phyloP scores from a whole-genome alignment of 331 rosid species.

The Acacia concinna region DNA sequence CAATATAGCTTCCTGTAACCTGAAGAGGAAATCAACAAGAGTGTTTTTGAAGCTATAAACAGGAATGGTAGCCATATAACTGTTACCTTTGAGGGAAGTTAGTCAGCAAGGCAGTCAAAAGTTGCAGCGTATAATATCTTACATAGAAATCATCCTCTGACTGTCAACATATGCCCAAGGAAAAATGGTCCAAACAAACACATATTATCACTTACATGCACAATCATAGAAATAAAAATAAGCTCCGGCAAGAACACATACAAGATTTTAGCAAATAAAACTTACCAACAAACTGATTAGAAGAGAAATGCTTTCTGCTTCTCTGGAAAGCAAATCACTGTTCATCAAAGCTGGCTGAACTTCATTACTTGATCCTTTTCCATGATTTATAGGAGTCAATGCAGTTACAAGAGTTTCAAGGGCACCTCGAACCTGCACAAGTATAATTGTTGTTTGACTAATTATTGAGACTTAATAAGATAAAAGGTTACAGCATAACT shows the following conservation, averaged over 20 bases:
- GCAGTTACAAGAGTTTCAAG: constrained; percentile 90
- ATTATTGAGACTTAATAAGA: constrained; percentile 10
- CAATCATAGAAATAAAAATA: constrained; percentile 30
- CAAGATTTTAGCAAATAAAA: constrained; percentile 27
- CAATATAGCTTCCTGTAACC: constrained; percentile 97
- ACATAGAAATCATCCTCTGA: constrained; percentile 95
- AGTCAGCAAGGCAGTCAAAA: constrained; percentile 84
- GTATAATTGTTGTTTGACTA: constrained; percentile 26
- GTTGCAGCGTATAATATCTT: constrained; percentile 89
- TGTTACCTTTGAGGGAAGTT: constrained; percentile 80
- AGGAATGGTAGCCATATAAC: constrained; percentile 31
- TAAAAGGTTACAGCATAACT: not conserved
- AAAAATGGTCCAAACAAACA: not conserved
- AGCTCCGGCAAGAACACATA: not conserved
- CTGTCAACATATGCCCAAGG: constrained; percentile 47
- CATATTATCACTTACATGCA: not conserved
- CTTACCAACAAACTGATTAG: constrained; percentile 91
- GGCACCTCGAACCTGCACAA: constrained; percentile 83
- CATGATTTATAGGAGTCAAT: constrained; percentile 76
- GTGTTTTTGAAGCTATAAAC: constrained; percentile 26
- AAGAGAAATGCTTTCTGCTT: constrained; percentile 81
- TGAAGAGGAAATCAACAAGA: constrained; percentile 51
- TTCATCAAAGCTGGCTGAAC: constrained; percentile 88
- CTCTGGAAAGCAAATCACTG: constrained; percentile 86
- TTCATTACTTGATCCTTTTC: constrained; percentile 66